Evolutionary conservation across 768 basidiomycete genomes (phyloP), one percentile per base, ranked within the genome.

Genomic region (Austroboletus eburneus): DNA sequence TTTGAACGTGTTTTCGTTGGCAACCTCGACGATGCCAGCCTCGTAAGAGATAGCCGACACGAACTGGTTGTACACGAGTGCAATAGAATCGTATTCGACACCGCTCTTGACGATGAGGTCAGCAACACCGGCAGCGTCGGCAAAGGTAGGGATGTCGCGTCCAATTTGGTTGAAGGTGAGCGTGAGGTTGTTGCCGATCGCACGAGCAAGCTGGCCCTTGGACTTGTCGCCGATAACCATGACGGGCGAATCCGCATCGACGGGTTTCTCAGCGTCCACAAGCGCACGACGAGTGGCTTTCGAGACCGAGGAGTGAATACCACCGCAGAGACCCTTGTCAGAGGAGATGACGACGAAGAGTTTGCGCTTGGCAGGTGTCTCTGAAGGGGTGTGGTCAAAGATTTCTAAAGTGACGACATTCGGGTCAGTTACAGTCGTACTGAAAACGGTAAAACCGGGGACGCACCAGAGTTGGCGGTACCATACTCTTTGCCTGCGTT

Each of bases 241-340:
- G 66, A 97, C 61, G 40, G 83, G 78, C 3, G 85, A 87, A 51
- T 78, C 77, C 9, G 71, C 42, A 48, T 81, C 80, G 40, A 84
- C 73, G 23, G 57, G 65, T 52, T 70, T 67, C 39, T 69, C 71
- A 36, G 73, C 71, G 58, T 80, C 77, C 24, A 66, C 70, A 46
- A 94, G 61, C 24, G 79, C 85, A 47, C 78, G 80, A 57, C 90
- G 88, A 42, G 91, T 88, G 46, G 83, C 81, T 72, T 97, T 96
- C 57, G 87, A 78, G 64, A 98, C 90, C 44, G 91, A 92, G 34
- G 95, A 98, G 76, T 98, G 95, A 62, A 99, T 95, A 78, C 96
- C 95, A 72, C 96, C 95, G 65, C 95, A 99, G 48, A 99, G 90
- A 72, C 96, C 95, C 73, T 94, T 93, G 83, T 98, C 95, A 45